Base-by-base conservation (phyloP, 768 basidiomycete species). In the Amanita molliuscula region DNA sequence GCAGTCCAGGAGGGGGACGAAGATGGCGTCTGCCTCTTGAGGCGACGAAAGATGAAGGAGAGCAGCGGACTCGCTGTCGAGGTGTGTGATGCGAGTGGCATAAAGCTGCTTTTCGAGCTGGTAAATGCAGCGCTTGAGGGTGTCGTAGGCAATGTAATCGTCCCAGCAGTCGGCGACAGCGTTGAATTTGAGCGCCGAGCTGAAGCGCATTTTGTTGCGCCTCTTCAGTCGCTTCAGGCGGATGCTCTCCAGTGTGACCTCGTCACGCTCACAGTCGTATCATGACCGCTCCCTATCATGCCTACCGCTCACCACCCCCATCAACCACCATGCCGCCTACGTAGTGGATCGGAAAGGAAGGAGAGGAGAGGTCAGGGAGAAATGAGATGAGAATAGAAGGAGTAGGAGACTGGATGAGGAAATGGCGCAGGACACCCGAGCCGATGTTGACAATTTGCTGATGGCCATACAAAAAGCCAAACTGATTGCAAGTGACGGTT, bases 81-180 rank as follows among this genome's bases (percentile, higher is more conserved):
- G 34, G 6, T 59, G 52, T 0, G 31, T 31, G 50, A 60, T 10
- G 8, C 67, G 37, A 10, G 38, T n/a, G 18, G 49, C 72, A 38
- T 75, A 73, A 50, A 88, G 79, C 53, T 81, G 77, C 63, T 87
- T 89, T 68, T 92, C 89, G 21, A 92, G 73, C 55, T 84, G 82
- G 70, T 93, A 93, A 31, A 94, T 84, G 53, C 77, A 77, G 55
- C 86, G 87, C 67, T 92, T 93, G 57, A 93, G 71, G 4, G 77
- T 70, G 62, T 88, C 89, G 61, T 94, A 94, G 23, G 84, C 78
- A 40, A 94, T 88, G 62, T 94, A 94, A 44, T 91, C 84, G 54
- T 90, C 87, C 83, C 85, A 88, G 90, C 90, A 93, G 45, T 94
- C 90, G 0, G 89, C 73, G 21, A 92, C 85, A 2, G 89, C 87